These are phyloP conservation scores for Lojkania enalia DNA, from an alignment of 2,329 filamentous ascomycete species.

Conservation along the genomic window DNA sequence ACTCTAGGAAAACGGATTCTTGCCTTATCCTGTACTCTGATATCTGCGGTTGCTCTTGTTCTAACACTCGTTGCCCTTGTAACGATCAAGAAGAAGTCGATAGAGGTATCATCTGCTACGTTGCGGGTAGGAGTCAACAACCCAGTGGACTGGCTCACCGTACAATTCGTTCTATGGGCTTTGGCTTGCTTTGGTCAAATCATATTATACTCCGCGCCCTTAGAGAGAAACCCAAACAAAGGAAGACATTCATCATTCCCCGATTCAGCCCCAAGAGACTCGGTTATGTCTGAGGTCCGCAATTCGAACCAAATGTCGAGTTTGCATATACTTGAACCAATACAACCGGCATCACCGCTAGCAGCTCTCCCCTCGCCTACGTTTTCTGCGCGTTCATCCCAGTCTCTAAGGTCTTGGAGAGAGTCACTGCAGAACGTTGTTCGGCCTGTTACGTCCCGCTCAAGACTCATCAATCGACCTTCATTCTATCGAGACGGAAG, in stretches of 20 bases:
- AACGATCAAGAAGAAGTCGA: constrained; percentile 28
- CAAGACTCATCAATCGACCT: constrained; percentile 38
- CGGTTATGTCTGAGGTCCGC: constrained; percentile 41
- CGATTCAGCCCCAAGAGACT: constrained; percentile 36
- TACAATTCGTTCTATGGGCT: constrained; percentile 42
- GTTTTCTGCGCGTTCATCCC: constrained; percentile 39
- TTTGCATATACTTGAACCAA: constrained; percentile 28
- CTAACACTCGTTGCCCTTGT: constrained; percentile 33
- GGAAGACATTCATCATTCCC: constrained; percentile 14
- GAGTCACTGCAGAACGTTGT: constrained; percentile 45
- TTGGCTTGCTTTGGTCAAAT: constrained; percentile 36
- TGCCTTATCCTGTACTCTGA: constrained; percentile 22
- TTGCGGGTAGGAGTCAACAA: constrained; percentile 19
- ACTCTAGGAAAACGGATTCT: constrained; percentile 23
- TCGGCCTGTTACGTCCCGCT: constrained; percentile 43
- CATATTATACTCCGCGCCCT: constrained; percentile 31
- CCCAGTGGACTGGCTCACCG: constrained; percentile 33
- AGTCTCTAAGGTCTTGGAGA: constrained; percentile 41
- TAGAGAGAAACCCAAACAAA: constrained; percentile 28
- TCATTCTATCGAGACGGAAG: constrained; percentile 39
- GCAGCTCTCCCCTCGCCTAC: constrained; percentile 41
- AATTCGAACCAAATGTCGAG: constrained; percentile 26
- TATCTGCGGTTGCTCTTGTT: constrained; percentile 29
- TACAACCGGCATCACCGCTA: constrained; percentile 30
- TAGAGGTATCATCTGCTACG: constrained; percentile 18